phyloP scores from a whole-genome alignment of 768 basidiomycete genomes.

The Lentinula guzmanii region DNA sequence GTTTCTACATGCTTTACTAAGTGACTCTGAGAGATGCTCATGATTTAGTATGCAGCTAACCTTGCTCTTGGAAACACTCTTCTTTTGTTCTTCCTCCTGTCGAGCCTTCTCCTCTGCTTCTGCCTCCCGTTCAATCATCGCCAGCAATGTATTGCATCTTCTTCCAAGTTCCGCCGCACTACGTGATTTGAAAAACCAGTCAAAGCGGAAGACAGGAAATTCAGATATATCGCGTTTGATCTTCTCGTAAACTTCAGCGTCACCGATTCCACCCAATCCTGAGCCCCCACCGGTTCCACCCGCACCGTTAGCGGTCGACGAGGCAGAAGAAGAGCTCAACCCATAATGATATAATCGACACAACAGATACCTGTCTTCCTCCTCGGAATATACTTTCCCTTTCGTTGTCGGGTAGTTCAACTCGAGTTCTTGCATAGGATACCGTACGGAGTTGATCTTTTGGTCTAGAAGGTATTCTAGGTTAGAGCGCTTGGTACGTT shows the following conservation, averaged over 20 bases:
- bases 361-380: slow-evolving; percentile 93
- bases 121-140: slow-evolving; percentile 94
- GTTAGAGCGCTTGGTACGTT: slow-evolving; percentile 81
- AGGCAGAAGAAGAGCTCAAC: slow-evolving; percentile 47
- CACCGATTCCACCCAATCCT: not conserved
- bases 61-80: slow-evolving; percentile 54
- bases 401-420: slow-evolving; percentile 94
- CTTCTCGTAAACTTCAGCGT: slow-evolving; percentile 84
- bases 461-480: slow-evolving; percentile 70
- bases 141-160: slow-evolving; percentile 79
- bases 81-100: slow-evolving; percentile 61
- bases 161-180: slow-evolving; percentile 85
- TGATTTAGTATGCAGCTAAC: slow-evolving; percentile 25
- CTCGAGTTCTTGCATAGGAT: slow-evolving; percentile 96
- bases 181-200: slow-evolving; percentile 97
- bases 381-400: slow-evolving; percentile 94
- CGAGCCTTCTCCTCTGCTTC: slow-evolving; percentile 24
- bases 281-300: not conserved
- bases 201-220: slow-evolving; percentile 95
- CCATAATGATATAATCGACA: slow-evolving; percentile 89
- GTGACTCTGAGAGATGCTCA: not conserved
- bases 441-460: slow-evolving; percentile 78
- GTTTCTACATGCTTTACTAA: slow-evolving; percentile 41
- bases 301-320: not conserved
- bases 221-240: slow-evolving; percentile 97